Conservation (phyloP, 768 basidiomycete genomes). For the Hypsizygus marmoreus region DNA sequence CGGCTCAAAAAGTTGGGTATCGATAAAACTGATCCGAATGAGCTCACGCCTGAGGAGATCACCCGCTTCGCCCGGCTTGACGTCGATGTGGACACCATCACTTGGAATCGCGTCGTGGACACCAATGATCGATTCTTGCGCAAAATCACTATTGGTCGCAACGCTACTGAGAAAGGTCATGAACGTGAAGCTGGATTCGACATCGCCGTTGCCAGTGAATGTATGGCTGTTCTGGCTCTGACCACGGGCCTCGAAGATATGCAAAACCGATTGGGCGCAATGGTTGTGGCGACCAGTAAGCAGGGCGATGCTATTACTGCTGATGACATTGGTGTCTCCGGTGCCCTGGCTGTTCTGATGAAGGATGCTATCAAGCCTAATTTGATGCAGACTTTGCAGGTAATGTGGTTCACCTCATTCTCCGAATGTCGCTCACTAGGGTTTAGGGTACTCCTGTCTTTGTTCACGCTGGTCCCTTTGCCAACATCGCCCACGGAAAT, state of each 20-base stretch:
- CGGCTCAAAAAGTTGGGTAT: conserved; percentile 95
- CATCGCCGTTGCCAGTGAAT: conserved; percentile 95
- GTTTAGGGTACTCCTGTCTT: conserved; percentile 92
- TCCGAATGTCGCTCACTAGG: background rate
- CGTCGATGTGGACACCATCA: conserved; percentile 87
- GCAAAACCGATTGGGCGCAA: conserved; percentile 88
- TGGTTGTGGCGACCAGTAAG: conserved; percentile 96
- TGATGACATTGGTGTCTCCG: conserved; percentile 94
- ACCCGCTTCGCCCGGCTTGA: conserved; percentile 89
- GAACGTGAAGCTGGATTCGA: conserved; percentile 92
- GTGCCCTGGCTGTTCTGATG: conserved; percentile 94
- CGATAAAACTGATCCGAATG: conserved; percentile 88
- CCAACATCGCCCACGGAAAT: conserved; percentile 98
- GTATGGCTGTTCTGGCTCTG: conserved; percentile 96
- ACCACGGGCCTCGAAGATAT: conserved; percentile 88
- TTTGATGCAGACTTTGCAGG: conserved; percentile 96
- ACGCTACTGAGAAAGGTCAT: conserved; percentile 85
- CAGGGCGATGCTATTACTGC: conserved; percentile 91
- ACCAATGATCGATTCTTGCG: conserved; percentile 97
- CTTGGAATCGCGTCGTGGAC: conserved; percentile 97
- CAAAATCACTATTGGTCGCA: conserved; percentile 91
- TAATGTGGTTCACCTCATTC: conserved; percentile 21
- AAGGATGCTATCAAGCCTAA: conserved; percentile 99
- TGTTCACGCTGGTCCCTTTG: conserved; percentile 98
- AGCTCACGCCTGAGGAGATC: conserved; percentile 91